Evolutionary conservation across 306 rosid genomes (phyloP), one percentile per base, ranked within the genome.

Genomic region (Heteromeles arbutifolia): DNA sequence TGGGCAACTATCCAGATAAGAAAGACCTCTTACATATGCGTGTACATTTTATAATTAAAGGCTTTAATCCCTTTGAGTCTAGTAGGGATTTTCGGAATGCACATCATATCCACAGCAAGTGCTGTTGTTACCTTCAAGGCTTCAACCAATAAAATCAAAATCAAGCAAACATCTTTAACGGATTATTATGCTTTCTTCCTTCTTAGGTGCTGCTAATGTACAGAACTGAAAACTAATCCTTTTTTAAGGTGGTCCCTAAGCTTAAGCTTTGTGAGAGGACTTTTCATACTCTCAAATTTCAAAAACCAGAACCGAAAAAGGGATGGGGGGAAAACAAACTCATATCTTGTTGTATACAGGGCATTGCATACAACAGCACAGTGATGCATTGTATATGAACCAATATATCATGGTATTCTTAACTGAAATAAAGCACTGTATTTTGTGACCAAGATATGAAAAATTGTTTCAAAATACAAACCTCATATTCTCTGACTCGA

Each of bases 401-500:
- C 59, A 28, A 10, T 26, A 56, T 57, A 39, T 58, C 57, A 41
- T 76, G 17, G 28, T 21, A 76, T 26, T 66, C 61, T 48, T 7
- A 65, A 54, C 12, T 24, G 67, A 24, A 34, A 65, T 24, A 65
- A 56, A 68, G 25, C 11, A 39, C 59, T 56, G 43, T 22, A n/a
- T 64, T 37, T 53, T 37, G 43, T 13, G 31, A 67, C 24, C 25
- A 68, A 26, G 81, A 79, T 80, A 75, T 32, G 52, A 72, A 18
- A 78, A 31, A 39, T 70, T 76, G 68, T 79, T 43, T 39, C 18
- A 57, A 70, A 45, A 66, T 61, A 87, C 96, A 80, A 70, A 96
- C 99, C 98, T 96, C 97, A 17, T 90, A 96, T 50, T 96, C 99
- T 86, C 88, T 84, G 82, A 90, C 99, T 22, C 90, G 90, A 50